phyloP scores from a whole-genome alignment of 78 protist genomes.

The Pelomyxa schiedti region DNA sequence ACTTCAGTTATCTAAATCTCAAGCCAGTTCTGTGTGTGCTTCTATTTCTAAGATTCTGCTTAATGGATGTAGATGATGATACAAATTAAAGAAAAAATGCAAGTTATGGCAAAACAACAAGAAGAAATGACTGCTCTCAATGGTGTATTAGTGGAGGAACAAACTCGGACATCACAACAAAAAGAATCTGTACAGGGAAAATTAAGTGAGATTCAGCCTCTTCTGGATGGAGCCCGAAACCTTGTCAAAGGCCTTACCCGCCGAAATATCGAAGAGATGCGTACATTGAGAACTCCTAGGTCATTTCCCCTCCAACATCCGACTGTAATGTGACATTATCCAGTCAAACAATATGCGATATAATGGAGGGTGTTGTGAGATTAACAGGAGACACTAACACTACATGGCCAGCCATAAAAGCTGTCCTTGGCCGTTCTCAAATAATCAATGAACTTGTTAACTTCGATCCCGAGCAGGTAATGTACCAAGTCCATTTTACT shows the following conservation, averaged over 20 bases:
- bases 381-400: slow-evolving; percentile 61
- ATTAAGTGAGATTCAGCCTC: slow-evolving; percentile 44
- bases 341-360: slow-evolving; percentile 35
- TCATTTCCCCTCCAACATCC: slow-evolving; percentile 4
- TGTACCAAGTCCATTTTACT: background rate
- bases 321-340: background rate
- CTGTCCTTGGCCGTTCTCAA: slow-evolving; percentile 26
- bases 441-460: slow-evolving; percentile 48
- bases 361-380: slow-evolving; percentile 63
- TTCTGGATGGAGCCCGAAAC: slow-evolving; percentile 54
- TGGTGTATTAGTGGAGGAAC: slow-evolving; percentile 12
- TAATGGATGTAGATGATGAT: slow-evolving; percentile 45
- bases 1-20: slow-evolving; percentile 40
- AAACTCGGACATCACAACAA: slow-evolving; percentile 8
- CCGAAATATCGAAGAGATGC: slow-evolving; percentile 52
- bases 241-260: slow-evolving; percentile 44
- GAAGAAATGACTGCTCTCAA: slow-evolving; percentile 25
- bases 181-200: slow-evolving; percentile 37
- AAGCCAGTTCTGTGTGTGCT: too few species aligned
- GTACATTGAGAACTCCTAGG: slow-evolving; percentile 53
- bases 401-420: slow-evolving; percentile 65
- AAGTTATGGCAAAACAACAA: slow-evolving; percentile 14
- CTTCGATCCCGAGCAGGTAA: slow-evolving; percentile 42
- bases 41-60: too few species aligned
- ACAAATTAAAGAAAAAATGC: slow-evolving; percentile 50